These are phyloP conservation scores for Pseudisothecium myosuroides DNA, from an alignment of 225 moss, liverwort and hornwort genomes.

Conservation along the genomic window DNA sequence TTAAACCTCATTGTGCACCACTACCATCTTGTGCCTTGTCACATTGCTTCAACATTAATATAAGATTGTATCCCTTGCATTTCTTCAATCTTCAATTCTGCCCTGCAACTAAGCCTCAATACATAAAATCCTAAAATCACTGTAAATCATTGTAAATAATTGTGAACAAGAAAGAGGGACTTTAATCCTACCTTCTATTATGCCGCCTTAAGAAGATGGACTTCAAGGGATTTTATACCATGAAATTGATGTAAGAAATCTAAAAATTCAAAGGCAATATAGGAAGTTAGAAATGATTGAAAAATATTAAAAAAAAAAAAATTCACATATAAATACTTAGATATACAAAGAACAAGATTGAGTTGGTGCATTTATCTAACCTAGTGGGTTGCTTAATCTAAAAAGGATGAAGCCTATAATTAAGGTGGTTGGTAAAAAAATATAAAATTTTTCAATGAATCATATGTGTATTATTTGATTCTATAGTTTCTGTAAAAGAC, in stretches of 20 bases:
- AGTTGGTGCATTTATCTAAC: neutral
- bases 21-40: too few relatives aligned
- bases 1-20: too few relatives aligned
- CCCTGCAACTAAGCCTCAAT: too few relatives aligned
- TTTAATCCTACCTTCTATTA: neutral
- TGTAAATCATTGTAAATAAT: neutral
- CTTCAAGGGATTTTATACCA: too few relatives aligned
- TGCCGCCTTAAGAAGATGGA: neutral
- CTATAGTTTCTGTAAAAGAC: neutral
- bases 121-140: neutral
- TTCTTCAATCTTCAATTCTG: neutral
- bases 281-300: neutral
- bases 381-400: rapidly evolving
- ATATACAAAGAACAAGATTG: neutral
- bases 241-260: neutral
- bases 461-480: neutral
- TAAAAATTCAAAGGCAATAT: neutral
- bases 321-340: neutral
- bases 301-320: neutral
- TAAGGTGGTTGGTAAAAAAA: neutral
- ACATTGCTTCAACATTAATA: neutral
- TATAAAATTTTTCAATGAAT: neutral
- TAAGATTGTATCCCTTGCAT: neutral
- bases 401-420: neutral
- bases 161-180: neutral